A percentile compares a stretch with the other conserved stretches of the same genome.
These are phyloP conservation scores for Ophiocordyceps camponoti-leonardi DNA, from an alignment of 2,329 filamentous ascomycete genomes.

Conservation along the genomic window DNA sequence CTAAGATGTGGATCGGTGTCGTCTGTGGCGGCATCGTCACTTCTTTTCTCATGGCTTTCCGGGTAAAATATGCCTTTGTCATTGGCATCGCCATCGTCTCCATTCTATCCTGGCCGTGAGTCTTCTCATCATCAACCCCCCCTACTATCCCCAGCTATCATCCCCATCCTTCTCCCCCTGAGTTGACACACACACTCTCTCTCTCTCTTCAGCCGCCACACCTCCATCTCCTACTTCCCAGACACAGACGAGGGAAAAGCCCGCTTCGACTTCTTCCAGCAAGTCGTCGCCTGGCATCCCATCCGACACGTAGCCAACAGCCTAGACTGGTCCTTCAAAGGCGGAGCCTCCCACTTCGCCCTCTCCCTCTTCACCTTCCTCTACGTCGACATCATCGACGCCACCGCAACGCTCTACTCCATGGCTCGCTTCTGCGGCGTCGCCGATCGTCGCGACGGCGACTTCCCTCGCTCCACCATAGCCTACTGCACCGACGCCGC, in stretches of 20 bases:
- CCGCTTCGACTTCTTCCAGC: conserved; percentile 67
- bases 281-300: conserved; percentile 55
- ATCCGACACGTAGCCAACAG: conserved; percentile 70
- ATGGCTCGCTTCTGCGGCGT: conserved; percentile 75
- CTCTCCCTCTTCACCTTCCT: conserved; percentile 77
- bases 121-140: no score
- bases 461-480: conserved; percentile 71
- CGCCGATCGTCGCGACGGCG: conserved; percentile 66
- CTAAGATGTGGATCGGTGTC: conserved; percentile 75
- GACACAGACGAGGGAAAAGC: conserved; percentile 50
- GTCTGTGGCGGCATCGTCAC: conserved; percentile 74
- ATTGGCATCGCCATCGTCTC: conserved; percentile 68
- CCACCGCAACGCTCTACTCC: conserved; percentile 72
- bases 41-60: conserved; percentile 66
- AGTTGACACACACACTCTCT: no score
- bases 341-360: conserved; percentile 53
- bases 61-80: conserved; percentile 75
- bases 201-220: conserved; percentile 47
- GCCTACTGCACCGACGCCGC: conserved; percentile 75
- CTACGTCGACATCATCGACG: conserved; percentile 80
- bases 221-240: conserved; percentile 66
- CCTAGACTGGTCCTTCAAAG: conserved; percentile 51
- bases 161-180: no score
- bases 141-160: no score
- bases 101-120: conserved; percentile 75